phyloP scores from a whole-genome alignment of 306 rosid genomes.

The Biancaea sappan region DNA sequence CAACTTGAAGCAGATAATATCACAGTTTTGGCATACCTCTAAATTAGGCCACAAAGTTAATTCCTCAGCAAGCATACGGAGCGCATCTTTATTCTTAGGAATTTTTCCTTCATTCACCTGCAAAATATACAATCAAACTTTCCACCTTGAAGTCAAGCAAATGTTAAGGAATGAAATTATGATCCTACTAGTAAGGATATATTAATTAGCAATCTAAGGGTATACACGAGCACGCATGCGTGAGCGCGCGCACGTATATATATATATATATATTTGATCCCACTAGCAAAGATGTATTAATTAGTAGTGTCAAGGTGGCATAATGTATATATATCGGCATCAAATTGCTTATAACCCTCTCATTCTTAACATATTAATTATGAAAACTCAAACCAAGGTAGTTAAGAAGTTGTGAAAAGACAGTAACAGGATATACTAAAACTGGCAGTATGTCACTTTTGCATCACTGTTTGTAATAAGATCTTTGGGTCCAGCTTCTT shows the following conservation, averaged over 20 bases:
- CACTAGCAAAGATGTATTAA: neutral
- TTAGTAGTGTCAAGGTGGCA: neutral
- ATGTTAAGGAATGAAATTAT: neutral
- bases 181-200: neutral
- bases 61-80: conserved; percentile 86
- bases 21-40: conserved; percentile 67
- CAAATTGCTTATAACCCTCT: neutral
- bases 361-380: neutral
- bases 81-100: conserved; percentile 67
- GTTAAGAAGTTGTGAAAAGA: neutral
- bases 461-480: conserved; percentile 4
- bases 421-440: neutral
- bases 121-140: conserved; percentile 30
- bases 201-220: neutral
- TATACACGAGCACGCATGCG: too few species aligned
- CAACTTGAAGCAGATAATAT: neutral
- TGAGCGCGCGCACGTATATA: too few species aligned
- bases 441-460: conserved; percentile 9
- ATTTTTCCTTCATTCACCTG: conserved; percentile 87
- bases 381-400: neutral
- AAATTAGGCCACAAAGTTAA: conserved; percentile 86
- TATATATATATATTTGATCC: too few species aligned
- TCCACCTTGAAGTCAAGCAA: neutral
- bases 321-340: neutral
- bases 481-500: neutral